Percentiles rank a stretch among this genome's conserved stretches.
Conservation (phyloP, 495 filamentous ascomycete genomes). For the Hypoxylon crocopeplum region DNA sequence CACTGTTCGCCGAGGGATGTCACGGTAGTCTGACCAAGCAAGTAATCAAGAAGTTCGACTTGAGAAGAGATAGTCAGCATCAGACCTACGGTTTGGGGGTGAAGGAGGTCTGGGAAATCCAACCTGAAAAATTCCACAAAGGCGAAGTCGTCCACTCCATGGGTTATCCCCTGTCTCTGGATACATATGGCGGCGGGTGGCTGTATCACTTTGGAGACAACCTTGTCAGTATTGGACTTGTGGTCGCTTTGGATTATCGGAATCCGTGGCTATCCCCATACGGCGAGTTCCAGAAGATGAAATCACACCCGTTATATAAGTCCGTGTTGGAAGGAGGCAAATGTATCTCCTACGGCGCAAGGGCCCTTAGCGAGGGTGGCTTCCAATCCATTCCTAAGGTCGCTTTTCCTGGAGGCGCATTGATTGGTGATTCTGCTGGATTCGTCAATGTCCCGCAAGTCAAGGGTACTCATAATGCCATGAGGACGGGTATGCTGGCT, state of each 20-base stretch:
- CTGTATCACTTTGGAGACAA: constrained; percentile 99
- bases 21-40: constrained; percentile 97
- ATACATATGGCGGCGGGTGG: constrained; percentile 96
- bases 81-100: constrained; percentile 95
- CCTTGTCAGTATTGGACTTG: constrained; percentile 90
- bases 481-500: constrained; percentile 97
- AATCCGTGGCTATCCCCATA: constrained; percentile 98
- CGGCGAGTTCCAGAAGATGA: constrained; percentile 97
- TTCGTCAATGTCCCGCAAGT: constrained; percentile 99
- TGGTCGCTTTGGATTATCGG: constrained; percentile 92
- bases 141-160: constrained; percentile 89
- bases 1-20: constrained; percentile 94
- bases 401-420: constrained; percentile 91
- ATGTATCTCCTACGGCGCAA: constrained; percentile 95
- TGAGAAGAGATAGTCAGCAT: constrained; percentile 84
- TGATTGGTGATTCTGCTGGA: constrained; percentile 95
- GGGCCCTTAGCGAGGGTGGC: constrained; percentile 92
- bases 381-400: constrained; percentile 98
- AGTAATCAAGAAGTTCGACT: constrained; percentile 92
- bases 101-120: constrained; percentile 97
- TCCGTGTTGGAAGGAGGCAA: constrained; percentile 88
- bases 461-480: constrained; percentile 97
- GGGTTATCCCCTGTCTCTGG: constrained; percentile 86
- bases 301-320: constrained; percentile 90
- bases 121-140: constrained; percentile 88